These are phyloP conservation scores for Rhizopus arrhizus DNA, from an alignment of 371 early-diverging fungal species.

Conservation along the genomic window DNA sequence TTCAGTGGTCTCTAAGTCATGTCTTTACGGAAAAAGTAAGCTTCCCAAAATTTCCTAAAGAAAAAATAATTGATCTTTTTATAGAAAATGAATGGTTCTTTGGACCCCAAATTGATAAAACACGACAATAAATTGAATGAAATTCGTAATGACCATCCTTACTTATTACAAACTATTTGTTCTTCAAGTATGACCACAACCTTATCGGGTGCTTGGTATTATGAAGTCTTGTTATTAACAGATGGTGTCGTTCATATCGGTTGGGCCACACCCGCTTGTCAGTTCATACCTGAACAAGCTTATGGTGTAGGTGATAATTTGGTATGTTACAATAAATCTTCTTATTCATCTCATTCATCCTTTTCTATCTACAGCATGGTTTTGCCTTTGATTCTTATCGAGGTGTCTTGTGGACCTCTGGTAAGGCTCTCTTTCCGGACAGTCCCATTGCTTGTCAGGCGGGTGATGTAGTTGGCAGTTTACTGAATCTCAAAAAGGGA, in stretches of 20 bases:
- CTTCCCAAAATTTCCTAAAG: conserved; percentile 30
- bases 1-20: conserved; percentile 8
- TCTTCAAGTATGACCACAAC: conserved; percentile 33
- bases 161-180: conserved; percentile 46
- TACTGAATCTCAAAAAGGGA: conserved; percentile 44
- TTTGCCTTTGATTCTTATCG: conserved; percentile 55
- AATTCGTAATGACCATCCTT: conserved; percentile 42
- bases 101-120: neutral
- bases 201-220: conserved; percentile 51
- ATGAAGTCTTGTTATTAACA: conserved; percentile 57
- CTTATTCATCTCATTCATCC: neutral
- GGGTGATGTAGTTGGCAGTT: conserved; percentile 54
- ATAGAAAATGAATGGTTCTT: conserved; percentile 7
- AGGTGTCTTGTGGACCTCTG: conserved; percentile 12
- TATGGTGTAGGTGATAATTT: conserved; percentile 62
- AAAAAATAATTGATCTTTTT: conserved; percentile 22
- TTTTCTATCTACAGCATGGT: conserved; percentile 40
- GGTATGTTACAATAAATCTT: conserved; percentile 30
- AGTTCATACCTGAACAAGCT: conserved; percentile 64
- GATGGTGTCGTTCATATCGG: conserved; percentile 67
- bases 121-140: neutral
- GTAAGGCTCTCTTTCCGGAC: conserved; percentile 1
- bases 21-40: conserved; percentile 7
- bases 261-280: conserved; percentile 61
- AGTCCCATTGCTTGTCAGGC: conserved; percentile 26